Evolutionary conservation across 495 filamentous ascomycete genomes (phyloP).

Genomic region (Penicillium macrosclerotiorum): DNA sequence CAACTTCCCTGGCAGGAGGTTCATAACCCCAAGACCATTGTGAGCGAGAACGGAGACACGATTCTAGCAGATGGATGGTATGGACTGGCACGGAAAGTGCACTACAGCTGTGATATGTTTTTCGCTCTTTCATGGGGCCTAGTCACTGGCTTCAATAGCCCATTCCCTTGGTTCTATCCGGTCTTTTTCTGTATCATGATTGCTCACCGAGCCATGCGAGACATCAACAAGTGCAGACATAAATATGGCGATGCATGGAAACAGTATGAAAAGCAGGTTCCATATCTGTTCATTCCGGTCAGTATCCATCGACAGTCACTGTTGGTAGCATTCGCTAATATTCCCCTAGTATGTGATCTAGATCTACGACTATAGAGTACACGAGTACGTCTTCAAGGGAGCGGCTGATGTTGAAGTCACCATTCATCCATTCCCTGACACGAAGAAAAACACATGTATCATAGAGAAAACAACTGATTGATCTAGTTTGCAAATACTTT

Average conservation of each 20-base stretch:
- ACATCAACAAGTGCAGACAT: constrained; percentile 73
- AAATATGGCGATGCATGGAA: constrained; percentile 92
- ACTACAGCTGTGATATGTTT: constrained; percentile 84
- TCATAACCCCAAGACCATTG: constrained; percentile 74
- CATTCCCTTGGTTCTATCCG: constrained; percentile 91
- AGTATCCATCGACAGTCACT: constrained; percentile 61
- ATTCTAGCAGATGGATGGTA: constrained; percentile 90
- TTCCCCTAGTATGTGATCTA: background rate
- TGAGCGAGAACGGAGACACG: constrained; percentile 67
- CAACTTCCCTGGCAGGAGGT: constrained; percentile 79
- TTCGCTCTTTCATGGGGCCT: constrained; percentile 67
- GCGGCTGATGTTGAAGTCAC: no score
- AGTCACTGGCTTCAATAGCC: constrained; percentile 56
- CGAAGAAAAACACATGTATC: no score
- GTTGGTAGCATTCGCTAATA: background rate
- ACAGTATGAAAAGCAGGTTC: constrained; percentile 82
- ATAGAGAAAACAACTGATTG: no score
- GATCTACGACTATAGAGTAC: background rate
- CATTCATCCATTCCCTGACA: no score
- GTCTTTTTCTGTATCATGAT: constrained; percentile 91
- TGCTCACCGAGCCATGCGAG: constrained; percentile 74
- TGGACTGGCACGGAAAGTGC: constrained; percentile 81
- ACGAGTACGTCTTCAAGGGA: no score
- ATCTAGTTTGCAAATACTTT: no score
- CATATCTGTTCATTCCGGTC: constrained; percentile 93